A percentile compares a stretch with the other conserved stretches of the same genome.
Evolutionary conservation across 1,139 yeast genomes (phyloP).

Genomic region (Saccharomycopsis phalli): DNA sequence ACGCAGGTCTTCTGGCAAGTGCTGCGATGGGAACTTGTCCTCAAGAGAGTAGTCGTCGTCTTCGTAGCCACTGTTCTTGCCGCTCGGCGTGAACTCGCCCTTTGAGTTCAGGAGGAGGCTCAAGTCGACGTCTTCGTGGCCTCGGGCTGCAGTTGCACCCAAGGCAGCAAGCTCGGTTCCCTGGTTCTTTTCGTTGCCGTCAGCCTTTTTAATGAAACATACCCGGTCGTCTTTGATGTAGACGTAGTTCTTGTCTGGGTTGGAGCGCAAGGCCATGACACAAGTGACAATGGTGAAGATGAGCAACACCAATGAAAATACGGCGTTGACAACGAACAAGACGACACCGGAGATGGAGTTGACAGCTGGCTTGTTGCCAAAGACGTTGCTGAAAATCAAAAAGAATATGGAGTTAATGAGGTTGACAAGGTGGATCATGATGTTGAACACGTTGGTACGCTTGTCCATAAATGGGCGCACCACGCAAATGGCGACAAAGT

Average conservation of each 20-base stretch:
- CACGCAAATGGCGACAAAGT: slow-evolving; percentile 47
- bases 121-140: slow-evolving; percentile 11
- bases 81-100: slow-evolving; percentile 2
- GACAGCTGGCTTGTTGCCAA: slow-evolving; percentile 59
- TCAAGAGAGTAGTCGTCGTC: slow-evolving; percentile 10
- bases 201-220: slow-evolving; percentile 56
- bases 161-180: slow-evolving; percentile 54
- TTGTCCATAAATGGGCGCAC: slow-evolving; percentile 62
- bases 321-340: slow-evolving; percentile 70
- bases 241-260: slow-evolving; percentile 75
- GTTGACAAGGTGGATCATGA: slow-evolving; percentile 53
- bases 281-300: slow-evolving; percentile 53
- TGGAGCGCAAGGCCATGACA: slow-evolving; percentile 52
- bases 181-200: slow-evolving; percentile 30
- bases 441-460: slow-evolving; percentile 60
- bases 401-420: slow-evolving; percentile 66
- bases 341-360: slow-evolving; percentile 75
- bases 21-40: slow-evolving; percentile 12
- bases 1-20: slow-evolving; percentile 6
- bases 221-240: slow-evolving; percentile 81
- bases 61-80: slow-evolving; percentile 9
- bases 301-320: slow-evolving; percentile 58
- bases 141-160: slow-evolving; percentile 46
- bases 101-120: background rate
- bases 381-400: slow-evolving; percentile 63